A percentile compares a stretch with the other conserved stretches of the same genome.
Conservation (phyloP, 768 basidiomycete species). For the Boletus vermiculosoides region DNA sequence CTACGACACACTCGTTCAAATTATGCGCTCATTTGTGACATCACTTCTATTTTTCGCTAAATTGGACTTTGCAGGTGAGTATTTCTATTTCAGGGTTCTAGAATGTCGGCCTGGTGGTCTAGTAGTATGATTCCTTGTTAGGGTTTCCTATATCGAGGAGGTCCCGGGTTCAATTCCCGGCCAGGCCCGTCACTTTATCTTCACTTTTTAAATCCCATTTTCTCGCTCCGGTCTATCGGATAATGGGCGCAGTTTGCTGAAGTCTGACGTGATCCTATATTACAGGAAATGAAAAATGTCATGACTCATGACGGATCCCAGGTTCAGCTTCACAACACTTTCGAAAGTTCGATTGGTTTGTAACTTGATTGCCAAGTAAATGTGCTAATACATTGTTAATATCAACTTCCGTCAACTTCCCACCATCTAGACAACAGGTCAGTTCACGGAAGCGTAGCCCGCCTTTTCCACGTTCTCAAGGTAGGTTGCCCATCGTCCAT, state of each 20-base stretch:
- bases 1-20: constrained; percentile 8
- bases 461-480: constrained; percentile 29
- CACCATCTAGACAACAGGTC: not conserved
- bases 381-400: not conserved
- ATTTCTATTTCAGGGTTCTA: rapidly evolving
- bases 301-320: not conserved
- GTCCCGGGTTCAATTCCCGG: constrained; percentile 62
- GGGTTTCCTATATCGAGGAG: constrained; percentile 49
- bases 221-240: not conserved
- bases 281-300: not conserved
- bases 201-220: not conserved
- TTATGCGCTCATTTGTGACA: not conserved
- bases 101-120: constrained; percentile 51
- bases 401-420: not conserved
- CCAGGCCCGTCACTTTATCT: constrained; percentile 39
- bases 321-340: not conserved
- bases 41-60: not conserved
- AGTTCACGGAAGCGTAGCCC: constrained; percentile 30
- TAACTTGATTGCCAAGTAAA: not conserved
- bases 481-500: constrained; percentile 39
- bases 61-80: not conserved
- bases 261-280: not conserved
- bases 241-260: constrained; percentile 5
- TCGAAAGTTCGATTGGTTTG: not conserved
- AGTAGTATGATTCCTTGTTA: constrained; percentile 69